phyloP scores from a whole-genome alignment of 805 yeast genomes.

The Saccharomyces kudriavzevii region DNA sequence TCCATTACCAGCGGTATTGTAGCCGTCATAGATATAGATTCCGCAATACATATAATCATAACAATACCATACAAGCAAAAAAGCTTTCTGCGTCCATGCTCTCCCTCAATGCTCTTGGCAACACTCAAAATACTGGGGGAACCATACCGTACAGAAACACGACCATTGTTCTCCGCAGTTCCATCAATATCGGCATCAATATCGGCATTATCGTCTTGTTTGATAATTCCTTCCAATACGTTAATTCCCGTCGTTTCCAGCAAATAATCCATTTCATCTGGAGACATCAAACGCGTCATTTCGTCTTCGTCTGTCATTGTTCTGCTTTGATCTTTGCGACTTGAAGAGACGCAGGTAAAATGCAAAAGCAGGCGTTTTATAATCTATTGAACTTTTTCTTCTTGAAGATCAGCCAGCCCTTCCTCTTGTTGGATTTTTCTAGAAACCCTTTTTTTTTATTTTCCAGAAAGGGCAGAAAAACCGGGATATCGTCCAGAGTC shows the following conservation, averaged over 20 bases:
- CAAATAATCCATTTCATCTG: background rate
- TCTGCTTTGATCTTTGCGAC: background rate
- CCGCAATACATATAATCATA: background rate
- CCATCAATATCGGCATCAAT: background rate
- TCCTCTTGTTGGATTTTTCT: background rate
- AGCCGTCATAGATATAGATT: constrained; percentile 27
- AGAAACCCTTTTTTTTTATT: background rate
- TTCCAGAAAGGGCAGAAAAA: background rate
- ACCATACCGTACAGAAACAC: background rate
- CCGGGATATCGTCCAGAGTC: background rate
- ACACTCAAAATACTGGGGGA: background rate
- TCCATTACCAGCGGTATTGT: constrained; percentile 30
- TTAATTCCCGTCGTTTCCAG: background rate
- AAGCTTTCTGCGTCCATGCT: background rate
- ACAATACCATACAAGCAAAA: background rate
- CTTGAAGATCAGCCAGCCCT: background rate
- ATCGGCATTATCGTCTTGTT: background rate
- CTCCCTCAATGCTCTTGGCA: background rate
- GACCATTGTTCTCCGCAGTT: background rate
- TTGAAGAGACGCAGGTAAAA: background rate
- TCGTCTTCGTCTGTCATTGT: background rate
- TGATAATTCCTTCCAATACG: background rate
- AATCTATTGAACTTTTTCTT: background rate
- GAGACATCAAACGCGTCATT: background rate
- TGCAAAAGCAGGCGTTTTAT: background rate